A percentile compares a stretch with the other conserved stretches of the same genome.
Conservation (phyloP, 1,139 yeast genomes). For the Hansenula sp. region DNA sequence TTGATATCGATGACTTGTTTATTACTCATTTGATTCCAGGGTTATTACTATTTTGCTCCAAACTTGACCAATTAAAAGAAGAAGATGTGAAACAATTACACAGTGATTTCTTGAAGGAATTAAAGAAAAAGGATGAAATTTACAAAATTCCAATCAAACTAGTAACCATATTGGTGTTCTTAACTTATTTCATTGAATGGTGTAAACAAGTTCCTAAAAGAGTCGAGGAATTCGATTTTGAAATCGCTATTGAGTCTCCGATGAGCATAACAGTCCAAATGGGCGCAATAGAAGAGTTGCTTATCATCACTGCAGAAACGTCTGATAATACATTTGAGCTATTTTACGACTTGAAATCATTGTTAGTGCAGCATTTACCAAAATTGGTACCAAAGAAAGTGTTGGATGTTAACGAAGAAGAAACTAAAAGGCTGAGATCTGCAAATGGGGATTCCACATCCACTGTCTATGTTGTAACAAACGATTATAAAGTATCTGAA, state of each 20-base stretch:
- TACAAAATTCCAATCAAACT: constrained; percentile 55
- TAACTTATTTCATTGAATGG: constrained; percentile 66
- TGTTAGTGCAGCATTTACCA: constrained; percentile 65
- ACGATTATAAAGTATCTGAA: constrained; percentile 16
- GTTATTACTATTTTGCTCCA: constrained; percentile 40
- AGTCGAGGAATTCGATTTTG: constrained; percentile 38
- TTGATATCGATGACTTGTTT: constrained; percentile 58
- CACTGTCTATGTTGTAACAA: constrained; percentile 17
- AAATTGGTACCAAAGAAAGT: constrained; percentile 41
- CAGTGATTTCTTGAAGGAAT: constrained; percentile 25
- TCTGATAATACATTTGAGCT: constrained; percentile 39
- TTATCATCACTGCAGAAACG: constrained; percentile 69
- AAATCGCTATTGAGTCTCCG: constrained; percentile 42
- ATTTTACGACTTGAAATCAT: constrained; percentile 62
- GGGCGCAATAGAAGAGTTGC: constrained; percentile 80
- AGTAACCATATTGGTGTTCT: constrained; percentile 53
- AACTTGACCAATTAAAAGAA: constrained; percentile 26
- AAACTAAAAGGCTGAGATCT: constrained; percentile 58
- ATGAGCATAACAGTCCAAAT: constrained; percentile 48
- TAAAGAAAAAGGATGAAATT: constrained; percentile 32
- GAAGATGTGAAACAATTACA: constrained; percentile 33
- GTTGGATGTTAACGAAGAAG: constrained; percentile 36
- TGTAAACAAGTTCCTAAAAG: constrained; percentile 48
- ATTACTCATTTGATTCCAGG: constrained; percentile 64
- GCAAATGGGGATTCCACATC: constrained; percentile 31